Conservation (phyloP, 129 eudicot species). For the Calendula officinalis region DNA sequence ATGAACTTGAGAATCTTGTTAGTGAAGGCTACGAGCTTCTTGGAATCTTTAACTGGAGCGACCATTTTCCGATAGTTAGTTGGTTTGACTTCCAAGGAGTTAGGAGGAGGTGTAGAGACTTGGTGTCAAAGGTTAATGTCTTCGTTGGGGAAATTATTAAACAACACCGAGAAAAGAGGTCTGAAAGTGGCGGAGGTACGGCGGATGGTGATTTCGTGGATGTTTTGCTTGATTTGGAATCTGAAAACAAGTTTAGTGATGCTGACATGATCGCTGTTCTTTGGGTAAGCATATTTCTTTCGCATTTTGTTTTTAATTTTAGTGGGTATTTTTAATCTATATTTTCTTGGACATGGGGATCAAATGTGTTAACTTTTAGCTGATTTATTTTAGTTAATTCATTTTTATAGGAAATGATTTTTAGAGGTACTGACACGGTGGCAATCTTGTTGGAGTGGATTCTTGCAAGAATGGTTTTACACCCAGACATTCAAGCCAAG, state of each 20-base stretch:
- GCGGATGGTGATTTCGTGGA: constrained; percentile 67
- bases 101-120: constrained; percentile 51
- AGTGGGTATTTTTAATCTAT: background rate
- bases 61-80: constrained; percentile 65
- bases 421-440: constrained; percentile 91
- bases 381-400: constrained; percentile 9
- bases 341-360: no score
- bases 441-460: constrained; percentile 86
- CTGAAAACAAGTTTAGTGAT: constrained; percentile 50
- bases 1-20: constrained; percentile 49
- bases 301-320: background rate
- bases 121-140: constrained; percentile 54
- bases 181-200: background rate
- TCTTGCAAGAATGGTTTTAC: constrained; percentile 84
- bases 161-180: constrained; percentile 58
- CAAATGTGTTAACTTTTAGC: constrained; percentile 1
- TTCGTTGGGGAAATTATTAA: constrained; percentile 58
- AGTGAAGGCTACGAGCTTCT: constrained; percentile 81
- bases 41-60: constrained; percentile 73
- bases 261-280: constrained; percentile 85
- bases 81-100: constrained; percentile 86
- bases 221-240: constrained; percentile 74
- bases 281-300: constrained; percentile 46
- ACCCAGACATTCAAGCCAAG: constrained; percentile 76
- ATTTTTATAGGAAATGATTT: constrained; percentile 76